A percentile compares a stretch with the other conserved stretches of the same genome.
phyloP scores from a whole-genome alignment of 495 filamentous ascomycete species.

The Aspergillus leporis region DNA sequence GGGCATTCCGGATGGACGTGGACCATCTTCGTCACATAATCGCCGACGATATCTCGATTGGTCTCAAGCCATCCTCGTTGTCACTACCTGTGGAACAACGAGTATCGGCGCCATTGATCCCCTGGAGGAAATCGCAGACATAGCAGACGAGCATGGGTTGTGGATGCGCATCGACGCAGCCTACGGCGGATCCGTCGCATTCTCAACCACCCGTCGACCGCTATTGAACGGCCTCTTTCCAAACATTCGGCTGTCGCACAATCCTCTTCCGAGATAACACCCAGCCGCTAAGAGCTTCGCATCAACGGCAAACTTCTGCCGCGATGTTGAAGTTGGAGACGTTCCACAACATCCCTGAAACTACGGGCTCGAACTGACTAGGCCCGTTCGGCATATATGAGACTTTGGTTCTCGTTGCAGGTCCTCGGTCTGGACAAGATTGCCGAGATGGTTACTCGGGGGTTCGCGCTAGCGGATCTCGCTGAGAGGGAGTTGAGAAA shows the following conservation, averaged over 20 bases:
- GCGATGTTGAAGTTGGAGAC: not conserved
- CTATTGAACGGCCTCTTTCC: conserved; percentile 17
- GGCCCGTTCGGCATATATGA: conserved; percentile 13
- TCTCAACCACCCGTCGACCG: conserved; percentile 17
- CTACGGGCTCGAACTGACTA: conserved; percentile 3
- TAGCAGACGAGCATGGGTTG: conserved; percentile 7
- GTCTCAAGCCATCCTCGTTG: conserved; percentile 22
- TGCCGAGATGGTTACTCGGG: conserved; percentile 3
- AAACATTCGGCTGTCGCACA: conserved; percentile 26
- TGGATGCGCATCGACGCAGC: conserved; percentile 29
- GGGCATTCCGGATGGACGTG: conserved; percentile 17
- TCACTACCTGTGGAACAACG: conserved; percentile 28
- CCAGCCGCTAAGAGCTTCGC: conserved; percentile 5
- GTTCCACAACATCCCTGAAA: not conserved
- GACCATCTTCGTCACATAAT: conserved; percentile 11
- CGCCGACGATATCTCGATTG: conserved; percentile 13
- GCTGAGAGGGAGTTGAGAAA: not conserved
- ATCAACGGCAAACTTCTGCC: not conserved
- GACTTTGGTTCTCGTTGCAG: conserved; percentile 10
- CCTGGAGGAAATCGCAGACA: conserved; percentile 13
- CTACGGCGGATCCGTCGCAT: conserved; percentile 27
- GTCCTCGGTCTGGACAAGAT: conserved; percentile 4
- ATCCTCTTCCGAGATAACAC: conserved; percentile 17
- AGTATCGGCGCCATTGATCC: conserved; percentile 32
- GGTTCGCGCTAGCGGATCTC: not conserved